phyloP scores from a whole-genome alignment of 2,329 filamentous ascomycete genomes.

The Cercospora janseana region DNA sequence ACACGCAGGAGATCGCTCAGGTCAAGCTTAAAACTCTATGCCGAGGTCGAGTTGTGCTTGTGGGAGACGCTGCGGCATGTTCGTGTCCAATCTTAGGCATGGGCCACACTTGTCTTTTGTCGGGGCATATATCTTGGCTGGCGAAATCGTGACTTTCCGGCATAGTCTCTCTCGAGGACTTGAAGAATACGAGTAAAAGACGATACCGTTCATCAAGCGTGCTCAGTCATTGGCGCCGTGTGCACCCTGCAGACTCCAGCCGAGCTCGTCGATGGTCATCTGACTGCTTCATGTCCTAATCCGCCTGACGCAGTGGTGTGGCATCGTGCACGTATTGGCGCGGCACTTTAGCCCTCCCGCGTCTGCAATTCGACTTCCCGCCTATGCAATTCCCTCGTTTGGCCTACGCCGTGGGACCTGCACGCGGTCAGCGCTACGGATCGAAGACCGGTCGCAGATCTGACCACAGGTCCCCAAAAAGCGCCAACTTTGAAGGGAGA shows the following conservation, averaged over 20 bases:
- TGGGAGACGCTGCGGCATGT: conserved; percentile 35
- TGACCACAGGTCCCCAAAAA: no score
- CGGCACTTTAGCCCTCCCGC: conserved; percentile 18
- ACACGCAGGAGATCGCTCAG: conserved; percentile 32
- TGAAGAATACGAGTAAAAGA: conserved; percentile 30
- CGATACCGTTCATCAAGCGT: conserved; percentile 28
- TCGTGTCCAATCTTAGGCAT: conserved; percentile 35
- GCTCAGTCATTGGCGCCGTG: conserved; percentile 36
- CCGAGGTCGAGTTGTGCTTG: conserved; percentile 31
- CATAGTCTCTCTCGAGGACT: conserved; percentile 27
- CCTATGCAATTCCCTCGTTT: conserved; percentile 10
- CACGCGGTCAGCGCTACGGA: no score
- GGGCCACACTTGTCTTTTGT: conserved; percentile 35
- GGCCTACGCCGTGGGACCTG: no score
- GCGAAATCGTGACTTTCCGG: conserved; percentile 26
- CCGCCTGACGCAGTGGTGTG: conserved; percentile 15
- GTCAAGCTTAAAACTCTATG: conserved; percentile 29
- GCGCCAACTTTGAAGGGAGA: no score
- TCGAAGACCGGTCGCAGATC: no score
- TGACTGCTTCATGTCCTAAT: conserved; percentile 20
- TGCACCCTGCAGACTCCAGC: conserved; percentile 31
- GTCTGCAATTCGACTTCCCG: conserved; percentile 16
- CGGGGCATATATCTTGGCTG: conserved; percentile 36
- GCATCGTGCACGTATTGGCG: conserved; percentile 15
- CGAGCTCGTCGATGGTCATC: conserved; percentile 30